Conservation (phyloP, 495 filamentous ascomycete species). For the Entonaema liquescens region DNA sequence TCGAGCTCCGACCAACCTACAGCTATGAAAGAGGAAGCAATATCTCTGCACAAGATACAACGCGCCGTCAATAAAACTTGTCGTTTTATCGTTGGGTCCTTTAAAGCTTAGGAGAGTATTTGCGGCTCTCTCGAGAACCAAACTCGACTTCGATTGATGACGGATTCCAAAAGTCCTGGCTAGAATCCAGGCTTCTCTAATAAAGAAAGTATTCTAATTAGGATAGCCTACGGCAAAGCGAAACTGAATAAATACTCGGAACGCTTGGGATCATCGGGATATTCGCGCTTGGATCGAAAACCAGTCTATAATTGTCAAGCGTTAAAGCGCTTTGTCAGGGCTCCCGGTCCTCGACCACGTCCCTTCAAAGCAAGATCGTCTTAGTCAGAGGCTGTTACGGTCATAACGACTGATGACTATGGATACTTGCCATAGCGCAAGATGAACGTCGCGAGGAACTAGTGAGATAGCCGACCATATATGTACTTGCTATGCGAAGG, state of each 20-base stretch:
- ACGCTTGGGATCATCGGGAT: not conserved
- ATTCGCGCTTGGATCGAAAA: not conserved
- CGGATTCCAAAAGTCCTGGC: not conserved
- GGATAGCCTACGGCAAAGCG: not conserved
- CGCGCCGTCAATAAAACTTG: not conserved
- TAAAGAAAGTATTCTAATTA: not conserved
- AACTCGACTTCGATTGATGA: not conserved
- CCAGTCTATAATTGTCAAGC: not conserved
- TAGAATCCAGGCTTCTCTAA: not conserved
- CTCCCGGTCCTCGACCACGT: not conserved
- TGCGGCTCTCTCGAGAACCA: not conserved
- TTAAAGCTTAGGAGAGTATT: not conserved
- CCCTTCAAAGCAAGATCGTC: not conserved
- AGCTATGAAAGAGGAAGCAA: slow-evolving; percentile 42
- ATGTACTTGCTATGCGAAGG: slow-evolving; percentile 17
- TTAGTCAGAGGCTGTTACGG: not conserved
- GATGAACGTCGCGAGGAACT: slow-evolving; percentile 1
- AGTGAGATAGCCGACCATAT: not conserved
- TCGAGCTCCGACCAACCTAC: slow-evolving; percentile 53
- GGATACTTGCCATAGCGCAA: not conserved
- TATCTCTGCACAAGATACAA: not conserved
- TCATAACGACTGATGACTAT: not conserved
- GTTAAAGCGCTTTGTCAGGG: not conserved
- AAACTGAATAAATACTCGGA: not conserved
- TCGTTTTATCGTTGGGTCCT: not conserved